Conservation (phyloP, 495 filamentous ascomycete species). For the Amniculicola lignicola region DNA sequence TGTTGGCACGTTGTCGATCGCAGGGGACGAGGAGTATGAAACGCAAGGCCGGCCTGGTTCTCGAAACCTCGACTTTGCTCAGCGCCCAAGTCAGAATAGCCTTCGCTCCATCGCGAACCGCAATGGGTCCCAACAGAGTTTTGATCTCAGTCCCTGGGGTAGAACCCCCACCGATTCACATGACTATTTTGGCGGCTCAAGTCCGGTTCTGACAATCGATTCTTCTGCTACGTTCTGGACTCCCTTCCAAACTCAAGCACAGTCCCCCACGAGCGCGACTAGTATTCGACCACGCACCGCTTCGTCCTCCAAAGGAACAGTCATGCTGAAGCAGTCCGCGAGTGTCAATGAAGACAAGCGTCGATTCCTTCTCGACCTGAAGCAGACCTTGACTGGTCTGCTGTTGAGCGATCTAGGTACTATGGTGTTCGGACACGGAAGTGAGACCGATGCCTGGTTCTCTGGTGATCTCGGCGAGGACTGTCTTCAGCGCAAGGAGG, state of each 20-base stretch:
- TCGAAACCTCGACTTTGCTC: constrained; percentile 46
- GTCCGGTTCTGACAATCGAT: constrained; percentile 70
- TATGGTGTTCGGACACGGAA: constrained; percentile 76
- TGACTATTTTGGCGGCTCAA: constrained; percentile 65
- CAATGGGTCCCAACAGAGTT: constrained; percentile 62
- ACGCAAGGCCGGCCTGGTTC: constrained; percentile 38
- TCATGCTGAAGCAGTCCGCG: constrained; percentile 50
- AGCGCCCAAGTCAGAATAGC: constrained; percentile 46
- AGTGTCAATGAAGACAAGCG: constrained; percentile 50
- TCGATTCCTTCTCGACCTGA: constrained; percentile 70
- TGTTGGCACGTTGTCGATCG: constrained; percentile 50
- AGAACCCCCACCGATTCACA: constrained; percentile 65
- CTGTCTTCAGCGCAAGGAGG: constrained; percentile 72
- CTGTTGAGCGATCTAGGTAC: constrained; percentile 87
- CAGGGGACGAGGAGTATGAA: constrained; percentile 48
- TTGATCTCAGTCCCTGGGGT: constrained; percentile 64
- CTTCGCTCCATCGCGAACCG: constrained; percentile 53
- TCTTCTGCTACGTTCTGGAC: constrained; percentile 86
- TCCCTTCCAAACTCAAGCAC: constrained; percentile 59
- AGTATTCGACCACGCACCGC: constrained; percentile 41
- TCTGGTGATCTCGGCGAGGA: constrained; percentile 69
- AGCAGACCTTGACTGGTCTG: constrained; percentile 76
- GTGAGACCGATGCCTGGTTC: constrained; percentile 93
- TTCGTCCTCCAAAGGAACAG: constrained; percentile 59
- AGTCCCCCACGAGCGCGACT: constrained; percentile 41